A percentile compares a stretch with the other conserved stretches of the same genome.
Evolutionary conservation across 768 basidiomycete species (phyloP).

Genomic region (Mrakia gelida): DNA sequence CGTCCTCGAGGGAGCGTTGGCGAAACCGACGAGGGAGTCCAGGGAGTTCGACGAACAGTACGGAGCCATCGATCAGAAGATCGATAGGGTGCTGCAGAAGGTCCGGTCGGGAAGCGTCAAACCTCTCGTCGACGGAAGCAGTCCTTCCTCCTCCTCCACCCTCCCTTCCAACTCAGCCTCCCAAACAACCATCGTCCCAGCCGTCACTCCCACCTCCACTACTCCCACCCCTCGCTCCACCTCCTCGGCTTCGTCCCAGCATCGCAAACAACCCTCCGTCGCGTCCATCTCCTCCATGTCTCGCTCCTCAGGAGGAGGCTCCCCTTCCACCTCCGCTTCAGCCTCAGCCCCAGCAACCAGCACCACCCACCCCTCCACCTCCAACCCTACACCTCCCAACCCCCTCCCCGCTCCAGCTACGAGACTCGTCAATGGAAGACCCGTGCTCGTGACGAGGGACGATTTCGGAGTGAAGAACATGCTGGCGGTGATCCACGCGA

Average conservation of each 20-base stretch:
- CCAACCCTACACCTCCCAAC: conserved; percentile 31
- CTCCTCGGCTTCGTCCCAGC: conserved; percentile 48
- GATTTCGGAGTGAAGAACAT: conserved; percentile 83
- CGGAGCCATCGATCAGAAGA: conserved; percentile 43
- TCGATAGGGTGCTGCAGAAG: conserved; percentile 46
- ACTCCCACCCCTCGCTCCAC: conserved; percentile 36
- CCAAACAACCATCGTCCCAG: conserved; percentile 41
- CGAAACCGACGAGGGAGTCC: conserved; percentile 28
- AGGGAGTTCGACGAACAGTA: conserved; percentile 33
- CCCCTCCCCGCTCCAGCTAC: not conserved
- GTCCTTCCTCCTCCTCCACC: not conserved
- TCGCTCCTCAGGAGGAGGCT: not conserved
- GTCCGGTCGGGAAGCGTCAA: conserved; percentile 39
- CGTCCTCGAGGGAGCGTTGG: conserved; percentile 43
- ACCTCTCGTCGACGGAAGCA: conserved; percentile 21
- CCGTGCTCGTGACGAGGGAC: conserved; percentile 50
- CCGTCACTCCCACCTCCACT: too few relatives aligned
- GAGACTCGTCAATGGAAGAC: conserved; percentile 36
- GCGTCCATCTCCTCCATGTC: conserved; percentile 64
- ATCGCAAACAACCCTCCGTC: conserved; percentile 59
- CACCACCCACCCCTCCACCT: conserved; percentile 44
- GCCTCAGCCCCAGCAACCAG: conserved; percentile 27
- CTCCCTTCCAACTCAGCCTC: conserved; percentile 34
- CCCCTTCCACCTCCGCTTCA: conserved; percentile 34
- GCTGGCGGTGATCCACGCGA: conserved; percentile 76